Evolutionary conservation across 345 rosid species (phyloP), one percentile per base, ranked within the genome.

Genomic region (Rubroshorea leprosula): DNA sequence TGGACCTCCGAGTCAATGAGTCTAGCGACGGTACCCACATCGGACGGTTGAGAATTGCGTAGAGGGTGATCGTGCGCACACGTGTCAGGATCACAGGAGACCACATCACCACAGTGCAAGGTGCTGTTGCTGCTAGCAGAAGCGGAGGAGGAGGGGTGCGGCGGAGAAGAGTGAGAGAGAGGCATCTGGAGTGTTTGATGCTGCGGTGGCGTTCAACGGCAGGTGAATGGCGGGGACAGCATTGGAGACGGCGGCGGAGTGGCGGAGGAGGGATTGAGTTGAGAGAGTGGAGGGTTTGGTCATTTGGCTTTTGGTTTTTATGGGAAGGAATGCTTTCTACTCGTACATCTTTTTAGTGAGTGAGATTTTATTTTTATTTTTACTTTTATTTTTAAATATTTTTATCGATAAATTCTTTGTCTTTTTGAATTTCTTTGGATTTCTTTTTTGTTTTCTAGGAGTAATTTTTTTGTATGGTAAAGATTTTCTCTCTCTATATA

Each of bases 1-100:
- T 48, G 66, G 26, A 53, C 24, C 52, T 83, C 89, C 31, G 66
- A 57, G 49, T 69, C 77, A 22, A 83, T 58, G 43, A 83, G 76
- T 2, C 25, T 22, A 38, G 39, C 35, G 49, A 74, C 24, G 16
- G 58, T 41, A 50, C 4, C 17, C 31, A 62, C 74, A 39, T 76
- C 84, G 26, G 53, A 41, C 39, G 66, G 68, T 0, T 67, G 59
- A 51, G 24, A n/a, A 10, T 27, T 20, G 25, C 16, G 8, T 14
- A 26, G 68, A 23, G 50, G 68, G 15, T 25, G 55, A 13, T 11
- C 27, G 23, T 68, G 63, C 78, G 66, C 60, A 54, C 38, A 61
- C 12, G 70, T 24, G 57, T 51, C 54, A 5, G 68, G 50, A 15
- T 54, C 57, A 1, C 49, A 51, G 27, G 73, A 72, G 49, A 46